phyloP scores from a whole-genome alignment of 495 filamentous ascomycete genomes.

The Podospora anserina region DNA sequence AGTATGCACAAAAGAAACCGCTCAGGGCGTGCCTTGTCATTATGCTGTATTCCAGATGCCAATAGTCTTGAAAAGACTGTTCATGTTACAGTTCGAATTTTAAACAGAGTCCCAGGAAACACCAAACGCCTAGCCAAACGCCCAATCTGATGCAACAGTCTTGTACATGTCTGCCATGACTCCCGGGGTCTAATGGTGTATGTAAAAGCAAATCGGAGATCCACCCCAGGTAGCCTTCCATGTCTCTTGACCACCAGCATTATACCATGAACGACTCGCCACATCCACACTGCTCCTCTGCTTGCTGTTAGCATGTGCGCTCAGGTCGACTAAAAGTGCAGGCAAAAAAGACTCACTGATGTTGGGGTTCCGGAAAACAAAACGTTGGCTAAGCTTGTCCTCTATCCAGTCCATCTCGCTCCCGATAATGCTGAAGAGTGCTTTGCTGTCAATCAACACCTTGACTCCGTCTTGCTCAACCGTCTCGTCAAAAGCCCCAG shows the following conservation, averaged over 20 bases:
- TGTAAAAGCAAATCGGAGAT: constrained; percentile 12
- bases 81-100: not conserved
- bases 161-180: not conserved
- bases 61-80: not conserved
- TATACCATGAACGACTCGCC: constrained; percentile 95
- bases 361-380: constrained; percentile 95
- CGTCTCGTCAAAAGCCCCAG: constrained; percentile 80
- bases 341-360: constrained; percentile 69
- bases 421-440: constrained; percentile 94
- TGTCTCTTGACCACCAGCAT: constrained; percentile 1
- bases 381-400: constrained; percentile 83
- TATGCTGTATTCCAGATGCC: not conserved
- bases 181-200: not conserved
- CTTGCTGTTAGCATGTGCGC: constrained; percentile 34
- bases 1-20: not conserved
- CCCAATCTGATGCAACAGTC: constrained; percentile 3
- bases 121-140: not conserved
- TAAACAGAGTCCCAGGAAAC: not conserved
- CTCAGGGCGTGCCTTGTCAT: not conserved
- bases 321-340: not conserved
- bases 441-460: constrained; percentile 94
- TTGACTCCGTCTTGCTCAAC: constrained; percentile 96
- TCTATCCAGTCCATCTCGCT: constrained; percentile 99
- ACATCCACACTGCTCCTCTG: constrained; percentile 96
- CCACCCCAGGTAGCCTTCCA: too few species aligned